Base-by-base conservation (phyloP, 1,284 basidiomycete genomes). In the Ganoderma lucidum region DNA sequence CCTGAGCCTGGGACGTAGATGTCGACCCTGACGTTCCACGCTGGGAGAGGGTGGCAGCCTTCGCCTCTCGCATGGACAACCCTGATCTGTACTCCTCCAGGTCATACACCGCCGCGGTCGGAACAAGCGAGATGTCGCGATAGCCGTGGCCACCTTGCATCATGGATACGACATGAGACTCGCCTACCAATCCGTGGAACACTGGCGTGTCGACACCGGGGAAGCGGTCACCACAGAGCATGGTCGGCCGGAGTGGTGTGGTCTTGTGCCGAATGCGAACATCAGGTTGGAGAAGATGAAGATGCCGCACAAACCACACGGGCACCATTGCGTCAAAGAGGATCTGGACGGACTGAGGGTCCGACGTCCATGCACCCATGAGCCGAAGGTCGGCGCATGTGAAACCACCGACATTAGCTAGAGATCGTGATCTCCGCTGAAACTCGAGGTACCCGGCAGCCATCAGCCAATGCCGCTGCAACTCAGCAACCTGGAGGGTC, bases 381-480 rank as follows among this genome's bases (percentile, higher is more conserved):
- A 62, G 30, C 1, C 6, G 15, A 4, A 17, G 4, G 12, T 28
- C 12, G 2, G 14, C 14, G 10, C 55, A 56, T 1, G 32, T 2
- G 15, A 32, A 44, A 5, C 42, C 30, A 14, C 23, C 30, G 12
- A 32, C 3, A 32, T 12, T 28, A 1, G 12, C 2, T 2, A 17
- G 23, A 3, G 1, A 1, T 9, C 9, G 6, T 15, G n/a, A 3
- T 17, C 44, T 28, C 1, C 30, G 61, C 30, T 56, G 14, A 15
- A 32, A 62, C 23, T 62, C 61, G 0, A 62, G 9, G 9, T 32
- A 62, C 4, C 39, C 61, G 1, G 39, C 17, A 6, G 39, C n/a
- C 61, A 62, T 48, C 9, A 62, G 12, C 61, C 61, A 62, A 15
- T 41, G 30, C 4, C 61, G 28, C 42, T 62, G 61, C n/a, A 48